Evolutionary conservation across 1,284 basidiomycete genomes (phyloP), one percentile per base, ranked within the genome.

Genomic region (Golubevia sp.): DNA sequence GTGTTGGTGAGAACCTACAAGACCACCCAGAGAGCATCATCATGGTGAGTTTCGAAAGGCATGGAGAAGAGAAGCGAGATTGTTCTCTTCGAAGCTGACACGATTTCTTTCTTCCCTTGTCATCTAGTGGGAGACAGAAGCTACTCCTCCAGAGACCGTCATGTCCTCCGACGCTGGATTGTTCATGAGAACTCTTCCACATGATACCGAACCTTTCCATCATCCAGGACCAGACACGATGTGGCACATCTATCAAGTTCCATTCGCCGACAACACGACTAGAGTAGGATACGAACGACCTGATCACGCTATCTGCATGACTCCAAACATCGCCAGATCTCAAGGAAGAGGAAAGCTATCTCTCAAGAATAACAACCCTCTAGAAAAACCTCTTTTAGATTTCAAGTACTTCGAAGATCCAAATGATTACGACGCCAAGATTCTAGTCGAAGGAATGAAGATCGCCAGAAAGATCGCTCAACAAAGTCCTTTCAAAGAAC

Each of bases 1-100:
- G 87, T 3, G 87, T 88, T 0, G 88, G 88, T 3, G 82, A 82
- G 64, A 88, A 88, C 71, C 76, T 87, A 4, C 87, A 87, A 55
- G 88, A 88, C 59, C 88, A 88, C 62, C 82, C 82, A 6, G 82
- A 84, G 58, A 71, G 70, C 15, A 84, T 83, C 57, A 74, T 77
- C 53, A 80, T 77, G 54, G 58, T 55, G 48, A 27, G 49, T 49
- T n/a, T n/a, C n/a, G n/a, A 44, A 50, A 55, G 48, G 62, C 63
- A 48, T 52, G 59, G 24, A 55, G 25, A 55, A 38, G 15, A 25
- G 38, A 24, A 44, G 57, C 26, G 6, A 58, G 49, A 49, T 30
- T 20, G 58, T 56, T n/a, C n/a, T n/a, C n/a, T n/a, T 57, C 24
- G 38, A 26, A 50, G 20, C 5, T 34, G 26, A 34, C 2, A 25